A percentile compares a stretch with the other conserved stretches of the same genome.
These are phyloP conservation scores for Russula virescens DNA, from an alignment of 768 basidiomycete species.

Conservation along the genomic window DNA sequence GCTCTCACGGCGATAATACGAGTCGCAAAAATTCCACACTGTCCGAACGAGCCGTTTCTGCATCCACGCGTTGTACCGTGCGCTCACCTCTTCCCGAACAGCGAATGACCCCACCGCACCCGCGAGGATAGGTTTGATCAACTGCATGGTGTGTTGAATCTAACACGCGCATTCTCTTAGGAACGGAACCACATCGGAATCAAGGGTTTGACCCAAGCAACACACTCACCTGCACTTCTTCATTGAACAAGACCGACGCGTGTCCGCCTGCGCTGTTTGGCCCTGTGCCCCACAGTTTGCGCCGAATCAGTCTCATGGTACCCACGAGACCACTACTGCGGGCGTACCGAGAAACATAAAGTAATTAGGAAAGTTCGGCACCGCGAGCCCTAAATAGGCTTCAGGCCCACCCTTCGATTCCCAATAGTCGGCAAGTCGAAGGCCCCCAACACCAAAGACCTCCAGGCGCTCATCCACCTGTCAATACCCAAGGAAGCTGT, in stretches of 20 bases:
- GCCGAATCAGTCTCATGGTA: background rate
- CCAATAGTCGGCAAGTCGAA: conserved; percentile 42
- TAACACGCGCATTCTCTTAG: conserved; percentile 26
- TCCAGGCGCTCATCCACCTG: conserved; percentile 15
- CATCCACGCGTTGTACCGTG: conserved; percentile 48
- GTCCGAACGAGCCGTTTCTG: conserved; percentile 42
- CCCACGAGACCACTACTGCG: background rate
- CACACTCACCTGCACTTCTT: conserved; percentile 46
- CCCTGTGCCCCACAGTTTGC: conserved; percentile 7
- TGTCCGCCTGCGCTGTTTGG: conserved; percentile 57
- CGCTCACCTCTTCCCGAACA: conserved; percentile 41
- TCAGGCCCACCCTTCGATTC: conserved; percentile 43
- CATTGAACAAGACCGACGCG: conserved; percentile 49
- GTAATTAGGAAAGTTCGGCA: conserved; percentile 23
- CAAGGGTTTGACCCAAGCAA: background rate
- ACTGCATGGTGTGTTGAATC: conserved; percentile 45
- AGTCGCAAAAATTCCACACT: conserved; percentile 50
- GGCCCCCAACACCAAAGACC: conserved; percentile 40
- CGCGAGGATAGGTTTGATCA: conserved; percentile 48
- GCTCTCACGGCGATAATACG: conserved; percentile 45
- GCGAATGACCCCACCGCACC: conserved; percentile 46
- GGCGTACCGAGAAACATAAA: conserved; percentile 22
- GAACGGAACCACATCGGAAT: background rate
- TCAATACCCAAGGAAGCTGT: background rate
- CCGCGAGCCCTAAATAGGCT: conserved; percentile 43